Base-by-base conservation (phyloP, 768 basidiomycete species). In the Rhodotorula taiwanensis region DNA sequence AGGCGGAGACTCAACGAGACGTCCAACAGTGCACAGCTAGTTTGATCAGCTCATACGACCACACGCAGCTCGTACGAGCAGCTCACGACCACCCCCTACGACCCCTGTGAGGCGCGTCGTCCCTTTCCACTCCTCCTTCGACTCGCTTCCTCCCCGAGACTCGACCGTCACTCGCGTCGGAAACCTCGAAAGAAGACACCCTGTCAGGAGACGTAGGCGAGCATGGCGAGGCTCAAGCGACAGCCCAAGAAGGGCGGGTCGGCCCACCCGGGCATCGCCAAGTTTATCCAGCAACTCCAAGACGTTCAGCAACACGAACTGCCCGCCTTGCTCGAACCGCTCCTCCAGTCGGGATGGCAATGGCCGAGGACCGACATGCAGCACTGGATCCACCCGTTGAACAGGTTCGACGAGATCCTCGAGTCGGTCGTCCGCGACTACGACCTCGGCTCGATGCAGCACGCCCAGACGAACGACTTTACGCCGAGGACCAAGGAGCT, bases 281-380 rank as follows among this genome's bases (percentile, higher is more conserved):
- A 86, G 72, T 83, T 95, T 73, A 88, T 95, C 70, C 78, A 80
- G 60, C 85, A 80, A 69, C 80, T 95, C 34, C 73, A 82, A 49
- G 79, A 80, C 62, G 84, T 86, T 7, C 77, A 83, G 5, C 85
- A 84, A 62, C 83, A 88, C 44, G 84, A 90, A 68, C 79, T 98
- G 33, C 78, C 84, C 5, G 76, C 82, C 53, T 79, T 85, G 60
- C 80, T 98, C 60, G 76, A 81, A 36, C 76, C 81, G 64, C 85
- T 93, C 72, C 34, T 65, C 36, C 13, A 39, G 5, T 23, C 10
- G 8, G 69, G 64, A 7, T 99, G 95, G 95, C 86, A 82, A 75
- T 98, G 89, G 86, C 89, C 92, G 41, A 83, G 95, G 66, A 92
- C 92, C 59, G 95, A 99, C 80, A 82, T 99, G 64, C 91, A 95